phyloP scores from a whole-genome alignment of 169 alveolate genomes.

The Plasmodium adleri region DNA sequence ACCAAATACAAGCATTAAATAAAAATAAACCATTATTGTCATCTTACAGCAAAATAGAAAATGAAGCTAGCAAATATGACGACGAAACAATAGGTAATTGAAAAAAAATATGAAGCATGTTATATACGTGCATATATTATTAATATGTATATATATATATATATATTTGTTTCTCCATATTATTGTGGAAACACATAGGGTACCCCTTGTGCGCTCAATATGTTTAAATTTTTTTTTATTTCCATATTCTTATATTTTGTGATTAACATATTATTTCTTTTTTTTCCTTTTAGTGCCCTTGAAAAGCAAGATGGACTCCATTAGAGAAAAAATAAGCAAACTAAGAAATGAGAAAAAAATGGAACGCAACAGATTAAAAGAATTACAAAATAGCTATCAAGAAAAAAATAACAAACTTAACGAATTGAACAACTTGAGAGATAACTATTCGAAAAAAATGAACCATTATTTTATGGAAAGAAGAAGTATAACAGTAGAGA shows the following conservation, averaged over 20 bases:
- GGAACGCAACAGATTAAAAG: constrained; percentile 63
- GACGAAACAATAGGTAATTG: constrained; percentile 71
- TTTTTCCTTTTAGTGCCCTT: constrained; percentile 16
- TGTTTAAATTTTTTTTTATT: neutral
- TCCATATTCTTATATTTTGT: neutral
- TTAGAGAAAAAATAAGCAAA: constrained; percentile 58
- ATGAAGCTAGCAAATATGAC: constrained; percentile 75
- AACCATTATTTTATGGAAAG: constrained; percentile 70
- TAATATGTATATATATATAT: neutral
- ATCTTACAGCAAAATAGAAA: constrained; percentile 79
- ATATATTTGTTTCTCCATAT: neutral
- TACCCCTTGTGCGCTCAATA: neutral
- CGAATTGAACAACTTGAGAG: constrained; percentile 57
- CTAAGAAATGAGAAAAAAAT: constrained; percentile 47
- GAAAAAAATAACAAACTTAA: constrained; percentile 65
- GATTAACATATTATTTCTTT: neutral
- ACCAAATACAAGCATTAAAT: constrained; percentile 82
- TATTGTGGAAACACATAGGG: neutral
- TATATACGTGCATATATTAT: neutral
- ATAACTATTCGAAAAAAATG: constrained; percentile 70
- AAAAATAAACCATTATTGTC: constrained; percentile 81
- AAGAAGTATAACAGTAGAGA: constrained; percentile 53
- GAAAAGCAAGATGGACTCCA: constrained; percentile 52
- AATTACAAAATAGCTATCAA: constrained; percentile 68
- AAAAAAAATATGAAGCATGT: neutral